These are phyloP conservation scores for Leishmania gerbilli DNA, from an alignment of 208 protist genomes.

Conservation along the genomic window DNA sequence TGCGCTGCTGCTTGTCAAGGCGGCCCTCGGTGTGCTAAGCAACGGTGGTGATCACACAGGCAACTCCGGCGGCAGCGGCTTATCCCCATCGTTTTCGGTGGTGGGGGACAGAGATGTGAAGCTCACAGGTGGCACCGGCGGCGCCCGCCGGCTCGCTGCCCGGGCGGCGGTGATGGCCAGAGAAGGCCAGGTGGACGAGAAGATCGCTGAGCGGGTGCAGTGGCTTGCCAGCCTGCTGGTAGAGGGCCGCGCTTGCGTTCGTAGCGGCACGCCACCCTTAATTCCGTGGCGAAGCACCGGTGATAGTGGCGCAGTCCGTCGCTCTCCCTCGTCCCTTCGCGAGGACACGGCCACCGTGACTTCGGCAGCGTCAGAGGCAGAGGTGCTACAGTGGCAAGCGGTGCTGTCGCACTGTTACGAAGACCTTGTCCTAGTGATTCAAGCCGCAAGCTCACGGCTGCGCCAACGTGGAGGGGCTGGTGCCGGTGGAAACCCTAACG, in stretches of 20 bases:
- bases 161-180: slow-evolving; percentile 25
- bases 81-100: no score
- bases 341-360: not conserved
- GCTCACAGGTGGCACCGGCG: not conserved
- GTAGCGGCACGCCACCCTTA: not conserved
- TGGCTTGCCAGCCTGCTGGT: slow-evolving; percentile 30
- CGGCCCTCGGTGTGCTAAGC: slow-evolving; percentile 21
- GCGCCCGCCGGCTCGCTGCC: slow-evolving; percentile 20
- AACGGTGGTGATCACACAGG: not conserved
- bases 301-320: not conserved
- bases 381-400: slow-evolving; percentile 17
- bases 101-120: slow-evolving; percentile 1
- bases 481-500: not conserved
- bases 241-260: slow-evolving; percentile 8
- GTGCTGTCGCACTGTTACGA: slow-evolving; percentile 19
- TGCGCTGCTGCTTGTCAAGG: slow-evolving; percentile 24
- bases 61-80: not conserved
- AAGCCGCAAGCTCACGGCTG: slow-evolving; percentile 29
- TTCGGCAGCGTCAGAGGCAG: slow-evolving; percentile 1
- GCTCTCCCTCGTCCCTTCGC: not conserved
- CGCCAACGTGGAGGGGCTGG: slow-evolving; percentile 20
- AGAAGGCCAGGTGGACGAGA: slow-evolving; percentile 26
- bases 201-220: slow-evolving; percentile 6
- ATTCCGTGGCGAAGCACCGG: not conserved
- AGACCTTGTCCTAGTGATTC: slow-evolving; percentile 20